These are phyloP conservation scores for Diaporthe destruens DNA, from an alignment of 2,329 filamentous ascomycete genomes.

Conservation along the genomic window DNA sequence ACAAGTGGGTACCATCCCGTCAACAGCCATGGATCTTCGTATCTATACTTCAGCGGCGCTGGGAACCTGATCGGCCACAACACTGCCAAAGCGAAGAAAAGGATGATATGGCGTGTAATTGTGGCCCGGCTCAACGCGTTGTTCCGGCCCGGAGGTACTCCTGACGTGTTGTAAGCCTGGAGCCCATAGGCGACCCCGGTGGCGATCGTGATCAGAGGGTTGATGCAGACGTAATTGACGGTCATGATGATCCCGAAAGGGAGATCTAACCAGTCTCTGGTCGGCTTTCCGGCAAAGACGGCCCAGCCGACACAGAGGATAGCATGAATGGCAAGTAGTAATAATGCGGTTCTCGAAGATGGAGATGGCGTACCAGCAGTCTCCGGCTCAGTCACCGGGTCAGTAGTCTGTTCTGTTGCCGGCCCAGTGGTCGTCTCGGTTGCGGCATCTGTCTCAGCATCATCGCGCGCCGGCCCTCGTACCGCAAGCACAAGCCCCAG, in stretches of 20 bases:
- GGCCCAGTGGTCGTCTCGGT: not conserved
- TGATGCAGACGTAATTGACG: slow-evolving; percentile 7
- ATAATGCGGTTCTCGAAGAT: not conserved
- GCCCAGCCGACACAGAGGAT: not conserved
- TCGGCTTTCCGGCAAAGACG: not conserved
- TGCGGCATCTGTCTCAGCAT: not conserved
- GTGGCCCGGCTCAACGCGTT: not conserved
- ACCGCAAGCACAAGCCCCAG: not conserved
- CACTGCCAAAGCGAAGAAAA: not conserved
- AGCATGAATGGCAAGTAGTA: not conserved
- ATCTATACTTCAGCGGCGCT: not conserved
- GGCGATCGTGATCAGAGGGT: not conserved
- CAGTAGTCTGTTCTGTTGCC: too few relatives aligned
- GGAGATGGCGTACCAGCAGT: not conserved
- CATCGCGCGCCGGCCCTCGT: not conserved
- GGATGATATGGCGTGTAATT: not conserved
- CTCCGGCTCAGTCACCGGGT: not conserved
- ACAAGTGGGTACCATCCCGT: not conserved
- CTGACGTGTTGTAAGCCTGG: not conserved
- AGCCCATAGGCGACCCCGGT: not conserved
- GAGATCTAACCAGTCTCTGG: not conserved
- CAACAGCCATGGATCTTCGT: not conserved
- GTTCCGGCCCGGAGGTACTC: not conserved
- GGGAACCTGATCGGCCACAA: slow-evolving; percentile 1
- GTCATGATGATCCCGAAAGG: not conserved